A percentile compares a stretch with the other conserved stretches of the same genome.
phyloP scores from a whole-genome alignment of 1,139 yeast species.

The Geotrichum armillariae region DNA sequence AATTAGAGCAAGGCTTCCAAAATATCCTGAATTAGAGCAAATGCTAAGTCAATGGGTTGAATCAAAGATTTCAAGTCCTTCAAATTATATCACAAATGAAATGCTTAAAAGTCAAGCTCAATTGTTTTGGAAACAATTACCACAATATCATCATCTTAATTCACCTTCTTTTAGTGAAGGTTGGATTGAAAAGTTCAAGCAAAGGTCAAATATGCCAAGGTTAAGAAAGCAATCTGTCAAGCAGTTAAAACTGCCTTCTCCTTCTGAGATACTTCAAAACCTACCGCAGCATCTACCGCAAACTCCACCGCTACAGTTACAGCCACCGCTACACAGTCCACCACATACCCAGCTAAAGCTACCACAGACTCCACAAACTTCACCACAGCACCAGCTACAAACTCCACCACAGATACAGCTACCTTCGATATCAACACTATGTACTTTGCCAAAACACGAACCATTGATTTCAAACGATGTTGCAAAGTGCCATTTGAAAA shows the following conservation, averaged over 20 bases:
- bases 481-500: constrained; percentile 10
- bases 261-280: background rate
- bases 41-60: constrained; percentile 12
- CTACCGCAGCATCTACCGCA: too few species aligned
- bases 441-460: background rate
- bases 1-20: constrained; percentile 17
- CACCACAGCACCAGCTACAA: too few species aligned
- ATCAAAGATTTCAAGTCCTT: background rate
- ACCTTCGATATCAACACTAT: too few species aligned
- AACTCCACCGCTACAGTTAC: too few species aligned
- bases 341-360: too few species aligned
- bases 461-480: constrained; percentile 3
- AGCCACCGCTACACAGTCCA: too few species aligned
- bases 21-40: constrained; percentile 13
- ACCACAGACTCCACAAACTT: too few species aligned
- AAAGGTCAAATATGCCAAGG: constrained; percentile 14
- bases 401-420: too few species aligned
- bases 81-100: constrained; percentile 13
- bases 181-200: constrained; percentile 20
- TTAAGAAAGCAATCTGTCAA: background rate
- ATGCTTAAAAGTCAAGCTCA: constrained; percentile 13
- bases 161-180: constrained; percentile 17
- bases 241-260: constrained; percentile 1
- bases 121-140: constrained; percentile 10
- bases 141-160: background rate